Conservation (phyloP, 345 rosid species). For the Gossypium thurberi region DNA sequence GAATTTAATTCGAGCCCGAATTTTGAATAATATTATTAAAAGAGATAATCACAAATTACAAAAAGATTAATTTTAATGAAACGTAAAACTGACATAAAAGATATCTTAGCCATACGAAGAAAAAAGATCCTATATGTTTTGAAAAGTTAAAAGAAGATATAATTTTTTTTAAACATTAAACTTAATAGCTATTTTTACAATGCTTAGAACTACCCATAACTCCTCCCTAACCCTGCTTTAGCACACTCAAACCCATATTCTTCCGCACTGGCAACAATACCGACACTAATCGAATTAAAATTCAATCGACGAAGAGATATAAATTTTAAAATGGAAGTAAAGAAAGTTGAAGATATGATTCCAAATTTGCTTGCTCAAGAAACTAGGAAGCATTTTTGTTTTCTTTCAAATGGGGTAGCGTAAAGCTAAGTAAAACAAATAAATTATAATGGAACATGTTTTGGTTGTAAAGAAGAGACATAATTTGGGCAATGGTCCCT, state of each 20-base stretch:
- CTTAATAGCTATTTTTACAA: too few species aligned
- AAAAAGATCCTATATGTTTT: too few species aligned
- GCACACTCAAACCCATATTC: rapidly evolving
- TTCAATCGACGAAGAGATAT: not conserved
- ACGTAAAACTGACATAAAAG: too few species aligned
- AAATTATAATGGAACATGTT: not conserved
- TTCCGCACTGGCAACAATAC: rapidly evolving
- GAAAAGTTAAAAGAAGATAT: too few species aligned
- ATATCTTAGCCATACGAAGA: too few species aligned
- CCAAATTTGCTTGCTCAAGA: slow-evolving; percentile 36
- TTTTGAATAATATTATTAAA: too few species aligned
- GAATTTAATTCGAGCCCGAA: too few species aligned
- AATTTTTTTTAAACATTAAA: too few species aligned
- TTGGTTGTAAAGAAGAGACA: slow-evolving; percentile 13
- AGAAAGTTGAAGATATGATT: slow-evolving; percentile 28
- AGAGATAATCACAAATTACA: too few species aligned
- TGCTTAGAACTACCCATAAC: too few species aligned
- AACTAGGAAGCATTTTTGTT: slow-evolving; percentile 27
- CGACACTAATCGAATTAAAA: not conserved
- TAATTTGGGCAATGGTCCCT: slow-evolving; percentile 20
- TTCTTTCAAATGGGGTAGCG: slow-evolving; percentile 29
- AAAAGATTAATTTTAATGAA: too few species aligned
- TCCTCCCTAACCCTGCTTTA: rapidly evolving
- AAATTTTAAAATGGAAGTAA: not conserved
- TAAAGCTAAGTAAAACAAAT: slow-evolving; percentile 26